Evolutionary conservation across 257 asterid genomes (phyloP), one percentile per base, ranked within the genome.

Genomic region (Jasminum sambac): DNA sequence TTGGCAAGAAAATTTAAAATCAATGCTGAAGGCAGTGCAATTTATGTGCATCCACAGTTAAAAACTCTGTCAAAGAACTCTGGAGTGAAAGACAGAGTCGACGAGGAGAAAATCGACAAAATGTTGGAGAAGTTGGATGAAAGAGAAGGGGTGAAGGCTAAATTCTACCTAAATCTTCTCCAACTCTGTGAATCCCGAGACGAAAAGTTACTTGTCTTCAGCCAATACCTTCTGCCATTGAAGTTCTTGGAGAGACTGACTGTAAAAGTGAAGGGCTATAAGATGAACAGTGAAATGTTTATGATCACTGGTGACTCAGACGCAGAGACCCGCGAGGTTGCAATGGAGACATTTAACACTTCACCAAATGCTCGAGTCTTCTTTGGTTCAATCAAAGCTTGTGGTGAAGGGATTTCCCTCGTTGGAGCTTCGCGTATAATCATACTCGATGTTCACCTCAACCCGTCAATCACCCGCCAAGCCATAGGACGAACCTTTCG

Each of bases 401-500:
- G 98, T 44, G 98, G 99, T 8, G 99, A 95, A 80, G 99, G 99
- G 59, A 88, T 95, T 74, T 91, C 99, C 41, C 90, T 95, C 8
- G 98, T 95, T 26, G 98, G 99, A 30, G 99, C 99, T 8, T 95
- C 99, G 0, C 92, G 99, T 23, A 84, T 95, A 62, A 79, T 95
- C 12, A 82, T 95, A 66, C 67, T 95, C 70, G 99, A 95, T 8
- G 87, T 95, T 19, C 99, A 87, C 76, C 64, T 95, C 71, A 95
- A 95, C 78, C 98, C 99, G 3, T 95, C 98, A 8, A 90, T 95
- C 2, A 91, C 96, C 21, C 98, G 99, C 61, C 99, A 95, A 78
- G 99, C 96, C 40, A 85, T 95, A n/a, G 99, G 99, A n/a, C 96
- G 99, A 36, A 98, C 98, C 70, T 95, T 88, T 78, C 82, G 99